Conservation (phyloP, 192 early-diverging fungal species). For the Borealophlyctis nickersoniae region DNA sequence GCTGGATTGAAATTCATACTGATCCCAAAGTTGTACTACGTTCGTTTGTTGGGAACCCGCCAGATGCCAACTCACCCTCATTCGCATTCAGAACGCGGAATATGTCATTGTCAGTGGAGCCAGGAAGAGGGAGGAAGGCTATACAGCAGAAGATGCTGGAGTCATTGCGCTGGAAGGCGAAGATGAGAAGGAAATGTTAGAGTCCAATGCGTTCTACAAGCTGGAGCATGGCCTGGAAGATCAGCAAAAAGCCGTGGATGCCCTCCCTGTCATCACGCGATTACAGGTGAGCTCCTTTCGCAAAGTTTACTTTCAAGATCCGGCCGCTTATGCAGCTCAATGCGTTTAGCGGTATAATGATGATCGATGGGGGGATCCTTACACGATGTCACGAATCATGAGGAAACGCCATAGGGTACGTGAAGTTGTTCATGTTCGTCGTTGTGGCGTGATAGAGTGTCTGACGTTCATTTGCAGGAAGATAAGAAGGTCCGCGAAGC, state of each 20-base stretch:
- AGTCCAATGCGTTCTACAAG: conserved; percentile 50
- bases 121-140: conserved; percentile 70
- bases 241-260: conserved; percentile 43
- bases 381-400: conserved; percentile 65
- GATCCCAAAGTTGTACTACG: conserved; percentile 72
- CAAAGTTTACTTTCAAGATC: conserved; percentile 8
- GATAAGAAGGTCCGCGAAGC: conserved; percentile 58
- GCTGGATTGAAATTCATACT: conserved; percentile 90
- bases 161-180: conserved; percentile 64
- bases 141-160: conserved; percentile 63
- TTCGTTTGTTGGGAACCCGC: conserved; percentile 1
- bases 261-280: conserved; percentile 47
- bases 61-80: neutral
- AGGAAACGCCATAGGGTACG: conserved; percentile 64
- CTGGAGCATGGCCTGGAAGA: conserved; percentile 62
- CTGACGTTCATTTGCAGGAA: conserved; percentile 15
- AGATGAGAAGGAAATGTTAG: conserved; percentile 42
- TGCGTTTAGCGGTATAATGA: conserved; percentile 51
- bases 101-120: conserved; percentile 74
- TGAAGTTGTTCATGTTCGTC: neutral
- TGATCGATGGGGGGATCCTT: conserved; percentile 77
- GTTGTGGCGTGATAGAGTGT: neutral
- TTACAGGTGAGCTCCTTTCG: conserved; percentile 49
- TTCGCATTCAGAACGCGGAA: conserved; percentile 51
- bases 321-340: neutral